phyloP scores from a whole-genome alignment of 2,329 filamentous ascomycete species.

The Pseudofabraea citricarpa region DNA sequence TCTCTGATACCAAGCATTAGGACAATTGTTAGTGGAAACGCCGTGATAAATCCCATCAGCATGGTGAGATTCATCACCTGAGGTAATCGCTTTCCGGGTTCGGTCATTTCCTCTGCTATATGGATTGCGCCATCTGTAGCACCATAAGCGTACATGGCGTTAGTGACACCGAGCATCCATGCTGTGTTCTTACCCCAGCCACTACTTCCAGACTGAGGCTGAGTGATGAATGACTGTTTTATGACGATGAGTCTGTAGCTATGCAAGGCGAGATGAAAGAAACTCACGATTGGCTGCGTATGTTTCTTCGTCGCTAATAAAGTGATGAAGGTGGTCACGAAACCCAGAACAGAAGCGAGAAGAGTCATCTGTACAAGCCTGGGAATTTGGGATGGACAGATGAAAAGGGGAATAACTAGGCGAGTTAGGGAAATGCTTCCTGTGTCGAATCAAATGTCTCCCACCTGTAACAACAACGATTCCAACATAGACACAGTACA shows the following conservation, averaged over 20 bases:
- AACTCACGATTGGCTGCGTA: neutral
- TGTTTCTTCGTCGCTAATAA: conserved; percentile 1
- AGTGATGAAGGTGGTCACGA: neutral
- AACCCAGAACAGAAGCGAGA: conserved; percentile 1
- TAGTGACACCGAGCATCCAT: conserved; percentile 6
- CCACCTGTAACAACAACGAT: neutral
- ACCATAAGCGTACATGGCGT: conserved; percentile 7
- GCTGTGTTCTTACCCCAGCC: conserved; percentile 6
- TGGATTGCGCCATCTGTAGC: conserved; percentile 2
- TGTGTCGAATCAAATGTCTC: neutral
- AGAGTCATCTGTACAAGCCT: neutral
- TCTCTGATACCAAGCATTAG: conserved; percentile 71
- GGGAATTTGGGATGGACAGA: neutral
- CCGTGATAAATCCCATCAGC: conserved; percentile 58
- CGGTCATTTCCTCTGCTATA: conserved; percentile 65
- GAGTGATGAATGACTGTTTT: conserved; percentile 1
- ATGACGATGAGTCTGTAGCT: neutral
- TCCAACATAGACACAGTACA: neutral
- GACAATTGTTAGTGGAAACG: conserved; percentile 62
- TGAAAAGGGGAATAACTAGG: neutral
- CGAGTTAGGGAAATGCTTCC: neutral
- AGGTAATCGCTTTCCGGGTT: conserved; percentile 61
- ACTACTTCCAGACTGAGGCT: conserved; percentile 5
- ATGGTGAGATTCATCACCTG: conserved; percentile 66
- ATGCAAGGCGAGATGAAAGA: neutral